phyloP scores from a whole-genome alignment of 2,329 filamentous ascomycete genomes.

The Hypoxylon rubiginosum region DNA sequence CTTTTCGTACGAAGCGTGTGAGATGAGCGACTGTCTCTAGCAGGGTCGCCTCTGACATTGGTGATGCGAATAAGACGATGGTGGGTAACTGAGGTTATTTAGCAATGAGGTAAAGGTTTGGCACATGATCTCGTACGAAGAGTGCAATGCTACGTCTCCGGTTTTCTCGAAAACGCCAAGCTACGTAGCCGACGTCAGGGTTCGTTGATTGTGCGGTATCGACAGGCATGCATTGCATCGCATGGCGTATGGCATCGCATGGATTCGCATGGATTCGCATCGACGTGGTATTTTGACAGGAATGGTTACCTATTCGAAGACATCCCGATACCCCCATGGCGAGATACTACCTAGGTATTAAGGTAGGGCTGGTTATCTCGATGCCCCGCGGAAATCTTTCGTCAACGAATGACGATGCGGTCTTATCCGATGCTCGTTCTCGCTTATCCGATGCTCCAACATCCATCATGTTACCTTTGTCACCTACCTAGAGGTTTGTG shows the following conservation, averaged over 20 bases:
- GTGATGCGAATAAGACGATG: neutral
- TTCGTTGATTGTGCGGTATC: constrained; percentile 15
- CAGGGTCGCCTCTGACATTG: neutral
- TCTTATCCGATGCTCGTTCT: constrained; percentile 26
- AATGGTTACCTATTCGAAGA: constrained; percentile 12
- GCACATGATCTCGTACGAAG: neutral
- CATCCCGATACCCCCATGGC: constrained; percentile 8
- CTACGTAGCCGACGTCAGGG: neutral
- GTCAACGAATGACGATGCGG: constrained; percentile 20
- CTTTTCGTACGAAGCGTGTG: neutral
- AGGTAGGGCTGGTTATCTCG: constrained; percentile 15
- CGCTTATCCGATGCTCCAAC: constrained; percentile 17
- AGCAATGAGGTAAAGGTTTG: neutral
- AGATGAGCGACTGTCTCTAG: neutral
- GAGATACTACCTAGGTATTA: constrained; percentile 20
- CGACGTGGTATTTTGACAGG: neutral
- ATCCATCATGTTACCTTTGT: constrained; percentile 3
- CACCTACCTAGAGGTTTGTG: neutral
- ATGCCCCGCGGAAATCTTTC: neutral
- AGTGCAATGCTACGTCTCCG: neutral
- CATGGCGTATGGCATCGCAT: too few relatives aligned
- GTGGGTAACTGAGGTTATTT: neutral
- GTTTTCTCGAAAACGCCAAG: neutral
- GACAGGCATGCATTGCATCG: constrained; percentile 26
- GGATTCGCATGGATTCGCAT: neutral